Evolutionary conservation across 139 green algal genomes (phyloP).

Genomic region (Zygnema circumcarinatum): DNA sequence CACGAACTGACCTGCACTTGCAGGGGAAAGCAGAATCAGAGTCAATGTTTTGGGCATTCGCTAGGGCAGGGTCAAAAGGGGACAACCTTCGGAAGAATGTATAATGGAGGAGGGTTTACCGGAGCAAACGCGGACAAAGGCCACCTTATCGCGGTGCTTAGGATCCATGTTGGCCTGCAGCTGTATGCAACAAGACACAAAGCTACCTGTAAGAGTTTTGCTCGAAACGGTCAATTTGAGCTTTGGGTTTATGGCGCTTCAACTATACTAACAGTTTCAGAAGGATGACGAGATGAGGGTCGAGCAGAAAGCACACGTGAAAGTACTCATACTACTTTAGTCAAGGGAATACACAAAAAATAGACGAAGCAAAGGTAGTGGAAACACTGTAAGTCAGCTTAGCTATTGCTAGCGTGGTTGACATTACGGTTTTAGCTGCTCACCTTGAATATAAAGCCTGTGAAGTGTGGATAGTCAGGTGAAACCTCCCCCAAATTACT

Average conservation of each 20-base stretch:
- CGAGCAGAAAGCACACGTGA: too few relatives aligned
- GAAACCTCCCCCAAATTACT: conserved; percentile 61
- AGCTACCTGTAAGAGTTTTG: too few relatives aligned
- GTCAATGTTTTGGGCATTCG: not conserved
- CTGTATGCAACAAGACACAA: conserved; percentile 37
- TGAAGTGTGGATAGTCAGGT: conserved; percentile 67
- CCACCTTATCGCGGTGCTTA: conserved; percentile 77
- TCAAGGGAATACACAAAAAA: not conserved
- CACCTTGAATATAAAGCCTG: conserved; percentile 78
- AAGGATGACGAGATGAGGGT: too few relatives aligned
- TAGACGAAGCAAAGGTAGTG: not conserved
- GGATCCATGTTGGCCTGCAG: conserved; percentile 83
- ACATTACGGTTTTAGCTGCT: not conserved
- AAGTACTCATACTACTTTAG: too few relatives aligned
- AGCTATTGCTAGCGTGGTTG: too few relatives aligned
- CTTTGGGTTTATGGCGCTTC: too few relatives aligned
- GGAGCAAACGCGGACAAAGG: conserved; percentile 64
- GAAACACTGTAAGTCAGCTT: not conserved
- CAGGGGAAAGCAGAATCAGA: not conserved
- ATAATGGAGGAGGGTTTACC: conserved; percentile 25
- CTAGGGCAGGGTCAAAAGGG: too few relatives aligned
- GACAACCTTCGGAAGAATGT: not conserved
- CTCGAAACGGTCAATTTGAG: too few relatives aligned
- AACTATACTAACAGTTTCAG: too few relatives aligned
- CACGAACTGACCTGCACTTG: conserved; percentile 65